Evolutionary conservation across 2,329 filamentous ascomycete species (phyloP), one percentile per base, ranked within the genome.

Genomic region (Mollisia scopiformis): DNA sequence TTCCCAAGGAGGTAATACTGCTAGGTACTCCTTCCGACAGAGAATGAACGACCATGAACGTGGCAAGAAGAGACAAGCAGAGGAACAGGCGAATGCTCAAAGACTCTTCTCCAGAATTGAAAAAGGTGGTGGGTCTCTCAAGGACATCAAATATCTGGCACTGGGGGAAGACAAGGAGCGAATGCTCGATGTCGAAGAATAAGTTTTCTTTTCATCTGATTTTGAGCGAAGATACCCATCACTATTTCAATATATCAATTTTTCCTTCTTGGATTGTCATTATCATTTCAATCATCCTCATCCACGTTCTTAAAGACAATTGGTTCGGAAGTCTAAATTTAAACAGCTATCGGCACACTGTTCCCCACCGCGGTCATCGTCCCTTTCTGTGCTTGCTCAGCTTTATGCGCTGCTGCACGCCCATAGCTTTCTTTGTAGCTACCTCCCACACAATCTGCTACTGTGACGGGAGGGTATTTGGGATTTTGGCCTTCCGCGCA

Each of bases 341-440:
- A 47, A 21, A 47, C 43, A 14, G 43, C 43, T 27, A 47, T 47
- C 8, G 43, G 25, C 43, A 47, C 25, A 47, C 23, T 47, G 7
- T 13, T 47, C 23, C 28, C 4, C 21, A 5, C 16, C 11, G 6
- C 43, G 10, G 28, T 8, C 11, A 7, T 13, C n/a, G 25, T 47
- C 23, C 21, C 43, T 47, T 47, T 28, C 23, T 47, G 23, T 7
- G 25, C 43, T 13, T 47, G 27, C 49, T 51, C 39, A 11, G 71
- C 71, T 68, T 79, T 79, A 58, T 72, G 78, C 51, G 68, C 71
- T 64, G 78, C 75, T 11, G 76, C 77, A n/a, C 71, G 62, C 1
- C 77, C 77, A 68, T 79, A 80, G 56, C 75, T 79, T 61, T 75
- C 73, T 49, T 73, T 72, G 61, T 80, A 80, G n/a, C 76, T 73